phyloP scores from a whole-genome alignment of 2,329 filamentous ascomycete species.

The Aspergillus novoparasiticus region DNA sequence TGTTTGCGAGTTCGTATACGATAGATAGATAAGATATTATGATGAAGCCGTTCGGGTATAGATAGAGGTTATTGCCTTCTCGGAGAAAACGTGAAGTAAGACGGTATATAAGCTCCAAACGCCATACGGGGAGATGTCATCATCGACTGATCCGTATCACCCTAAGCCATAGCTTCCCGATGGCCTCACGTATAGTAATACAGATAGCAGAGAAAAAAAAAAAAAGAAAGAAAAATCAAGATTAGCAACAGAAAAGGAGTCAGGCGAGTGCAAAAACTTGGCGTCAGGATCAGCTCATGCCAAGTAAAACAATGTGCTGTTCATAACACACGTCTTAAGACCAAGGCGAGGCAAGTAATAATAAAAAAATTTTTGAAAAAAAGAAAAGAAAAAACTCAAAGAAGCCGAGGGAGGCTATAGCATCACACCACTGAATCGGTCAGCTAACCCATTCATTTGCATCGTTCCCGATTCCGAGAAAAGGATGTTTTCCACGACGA shows the following conservation, averaged over 20 bases:
- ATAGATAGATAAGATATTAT: neutral
- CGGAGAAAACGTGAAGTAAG: neutral
- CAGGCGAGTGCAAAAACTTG: neutral
- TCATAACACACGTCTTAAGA: constrained; percentile 2
- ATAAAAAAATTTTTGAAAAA: neutral
- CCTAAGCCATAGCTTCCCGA: neutral
- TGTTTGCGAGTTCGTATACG: neutral
- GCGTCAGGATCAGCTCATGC: constrained; percentile 3
- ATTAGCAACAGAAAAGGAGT: constrained; percentile 3
- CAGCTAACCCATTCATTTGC: neutral
- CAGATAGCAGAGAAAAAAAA: neutral
- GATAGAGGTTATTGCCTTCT: neutral
- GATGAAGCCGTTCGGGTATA: neutral
- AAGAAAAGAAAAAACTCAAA: constrained; percentile 1
- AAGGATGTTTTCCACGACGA: constrained; percentile 1
- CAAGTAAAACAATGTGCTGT: constrained; percentile 7
- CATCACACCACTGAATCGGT: constrained; percentile 12
- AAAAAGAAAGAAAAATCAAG: neutral
- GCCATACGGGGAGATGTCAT: constrained; percentile 2
- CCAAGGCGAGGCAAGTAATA: neutral
- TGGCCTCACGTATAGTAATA: neutral
- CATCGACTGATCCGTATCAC: neutral
- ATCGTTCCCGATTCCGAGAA: neutral
- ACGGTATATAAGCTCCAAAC: neutral
- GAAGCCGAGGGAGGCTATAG: neutral